phyloP scores from a whole-genome alignment of 106 monocot species.

The Apostasia ramifera region DNA sequence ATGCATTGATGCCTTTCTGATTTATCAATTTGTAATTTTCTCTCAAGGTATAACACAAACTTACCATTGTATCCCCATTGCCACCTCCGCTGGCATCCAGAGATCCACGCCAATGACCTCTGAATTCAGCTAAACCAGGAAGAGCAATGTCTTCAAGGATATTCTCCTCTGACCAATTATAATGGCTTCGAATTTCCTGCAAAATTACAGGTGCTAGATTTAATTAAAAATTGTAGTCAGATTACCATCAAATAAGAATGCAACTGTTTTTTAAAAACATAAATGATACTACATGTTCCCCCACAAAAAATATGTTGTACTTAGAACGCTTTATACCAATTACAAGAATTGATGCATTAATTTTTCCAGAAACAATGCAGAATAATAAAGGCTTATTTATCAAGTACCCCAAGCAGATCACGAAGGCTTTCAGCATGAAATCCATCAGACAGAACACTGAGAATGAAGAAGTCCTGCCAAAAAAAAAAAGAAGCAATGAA shows the following conservation, averaged over 20 bases:
- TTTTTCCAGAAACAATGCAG: neutral
- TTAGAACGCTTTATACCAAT: too few relatives aligned
- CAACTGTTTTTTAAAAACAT: too few relatives aligned
- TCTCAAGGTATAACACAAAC: neutral
- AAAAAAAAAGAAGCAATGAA: neutral
- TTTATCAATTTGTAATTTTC: neutral
- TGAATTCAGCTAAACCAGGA: conserved; percentile 91
- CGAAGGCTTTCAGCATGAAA: conserved; percentile 66
- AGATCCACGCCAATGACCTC: conserved; percentile 84
- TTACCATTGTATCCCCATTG: conserved; percentile 92
- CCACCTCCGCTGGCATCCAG: conserved; percentile 99
- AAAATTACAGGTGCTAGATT: neutral
- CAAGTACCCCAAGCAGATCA: conserved; percentile 74
- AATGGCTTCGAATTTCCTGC: conserved; percentile 63
- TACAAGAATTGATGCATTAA: too few relatives aligned
- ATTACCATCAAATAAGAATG: too few relatives aligned
- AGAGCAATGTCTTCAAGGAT: conserved; percentile 77
- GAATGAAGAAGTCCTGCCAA: conserved; percentile 83
- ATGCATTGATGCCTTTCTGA: neutral
- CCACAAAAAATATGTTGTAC: too few relatives aligned
- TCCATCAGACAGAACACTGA: conserved; percentile 63
- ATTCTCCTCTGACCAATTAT: conserved; percentile 59
- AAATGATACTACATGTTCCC: too few relatives aligned
- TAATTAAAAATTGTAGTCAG: neutral
- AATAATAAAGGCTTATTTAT: neutral